Base-by-base conservation (phyloP, 768 basidiomycete genomes). In the Auricularia sp. region DNA sequence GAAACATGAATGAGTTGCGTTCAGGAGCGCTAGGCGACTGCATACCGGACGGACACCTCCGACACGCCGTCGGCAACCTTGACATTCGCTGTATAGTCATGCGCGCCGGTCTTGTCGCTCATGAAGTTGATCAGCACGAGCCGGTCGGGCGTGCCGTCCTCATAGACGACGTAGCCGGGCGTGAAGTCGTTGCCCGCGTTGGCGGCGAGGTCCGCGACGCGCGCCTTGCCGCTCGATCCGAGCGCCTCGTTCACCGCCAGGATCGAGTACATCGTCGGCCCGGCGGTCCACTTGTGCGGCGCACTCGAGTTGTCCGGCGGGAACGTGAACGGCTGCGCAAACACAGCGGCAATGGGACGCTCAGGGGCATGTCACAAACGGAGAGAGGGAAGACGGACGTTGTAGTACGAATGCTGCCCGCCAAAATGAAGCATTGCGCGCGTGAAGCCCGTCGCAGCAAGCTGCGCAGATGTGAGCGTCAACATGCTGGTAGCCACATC, bases 61-160 rank as follows among this genome's bases (percentile, higher is more conserved):
- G 78, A 76, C 4, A 77, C 75, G 3, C 75, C 77, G 2, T 80
- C 82, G 3, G 76, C 80, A 34, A 84, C 69, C 4, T 80, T 75
- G 56, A 92, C 76, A 7, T 76, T 79, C 11, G 81, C 81, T 1
- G 77, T 81, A 66, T 83, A 82, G 61, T 82, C 78, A 68, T 78
- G 83, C 0, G 77, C 81, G 4, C 86, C 87, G 3, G 78, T 77
- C 0, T 78, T 66, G 69, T 91, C 89, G 34, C 81, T 78, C 54
- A 90, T 78, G 70, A 82, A 92, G 73, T 93, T 94, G 76, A 92
- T 82, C 62, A 93, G 70, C 7, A 83, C 86, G 1, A 90, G 79
- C 54, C 86, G 81, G 8, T 80, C 79, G 3, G 87, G 82, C 3
- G 73, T 76, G 18, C 83, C 84, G 65, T 87, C 81, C 72, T 93